These are phyloP conservation scores for Saksenaea vasiformis DNA, from an alignment of 371 early-diverging fungal genomes.

Conservation along the genomic window DNA sequence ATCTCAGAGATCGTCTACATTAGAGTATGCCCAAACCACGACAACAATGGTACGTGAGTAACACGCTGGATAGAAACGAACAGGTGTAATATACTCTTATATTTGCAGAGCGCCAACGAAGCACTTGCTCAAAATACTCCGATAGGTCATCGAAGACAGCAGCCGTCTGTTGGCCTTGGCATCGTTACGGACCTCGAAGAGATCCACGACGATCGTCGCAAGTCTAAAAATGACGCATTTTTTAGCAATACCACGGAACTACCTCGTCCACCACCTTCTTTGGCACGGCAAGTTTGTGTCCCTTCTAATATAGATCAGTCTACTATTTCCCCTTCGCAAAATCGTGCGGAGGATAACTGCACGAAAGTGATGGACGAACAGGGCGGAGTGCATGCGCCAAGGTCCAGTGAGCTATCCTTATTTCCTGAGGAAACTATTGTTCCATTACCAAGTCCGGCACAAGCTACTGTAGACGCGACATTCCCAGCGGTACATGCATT, in stretches of 20 bases:
- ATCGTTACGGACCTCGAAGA: constrained; percentile 33
- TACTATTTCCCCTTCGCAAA: not conserved
- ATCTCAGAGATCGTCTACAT: not conserved
- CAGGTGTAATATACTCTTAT: not conserved
- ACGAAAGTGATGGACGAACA: not conserved
- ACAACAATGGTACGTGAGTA: not conserved
- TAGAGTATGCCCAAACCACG: not conserved
- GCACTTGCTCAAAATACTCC: constrained; percentile 3
- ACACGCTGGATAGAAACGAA: not conserved
- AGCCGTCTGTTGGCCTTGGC: constrained; percentile 37
- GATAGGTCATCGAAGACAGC: constrained; percentile 24
- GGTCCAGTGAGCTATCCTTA: not conserved
- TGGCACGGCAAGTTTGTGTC: not conserved
- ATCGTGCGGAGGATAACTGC: not conserved
- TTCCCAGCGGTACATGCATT: constrained; percentile 5
- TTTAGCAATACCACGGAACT: constrained; percentile 25
- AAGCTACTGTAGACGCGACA: not conserved
- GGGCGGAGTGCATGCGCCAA: not conserved
- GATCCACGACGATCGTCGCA: not conserved
- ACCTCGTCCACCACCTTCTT: constrained; percentile 43
- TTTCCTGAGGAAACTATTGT: constrained; percentile 32
- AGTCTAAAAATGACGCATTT: constrained; percentile 38
- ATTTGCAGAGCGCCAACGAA: not conserved
- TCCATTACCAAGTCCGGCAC: constrained; percentile 40
- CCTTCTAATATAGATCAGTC: not conserved